A percentile compares a stretch with the other conserved stretches of the same genome.
phyloP scores from a whole-genome alignment of 805 yeast genomes.

The Barnettozyma vustinii region DNA sequence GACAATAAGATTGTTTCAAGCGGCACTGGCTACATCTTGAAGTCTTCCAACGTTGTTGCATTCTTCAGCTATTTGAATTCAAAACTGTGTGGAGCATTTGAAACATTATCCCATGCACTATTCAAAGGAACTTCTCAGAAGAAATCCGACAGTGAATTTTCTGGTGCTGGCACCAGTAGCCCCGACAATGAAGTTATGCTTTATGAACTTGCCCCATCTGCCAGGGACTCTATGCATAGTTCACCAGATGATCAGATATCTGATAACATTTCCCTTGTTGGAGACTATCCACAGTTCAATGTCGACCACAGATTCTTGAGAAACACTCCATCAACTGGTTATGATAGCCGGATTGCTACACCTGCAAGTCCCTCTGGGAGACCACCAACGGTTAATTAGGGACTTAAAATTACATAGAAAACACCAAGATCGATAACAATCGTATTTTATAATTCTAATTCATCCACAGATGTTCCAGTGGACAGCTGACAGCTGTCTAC shows the following conservation, averaged over 20 bases:
- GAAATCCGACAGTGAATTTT: background rate
- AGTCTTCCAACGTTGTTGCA: constrained; percentile 16
- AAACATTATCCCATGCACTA: background rate
- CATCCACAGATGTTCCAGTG: no score
- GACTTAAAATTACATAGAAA: no score
- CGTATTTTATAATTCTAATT: no score
- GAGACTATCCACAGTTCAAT: constrained; percentile 23
- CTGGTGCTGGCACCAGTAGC: background rate
- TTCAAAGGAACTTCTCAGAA: background rate
- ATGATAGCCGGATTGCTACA: constrained; percentile 10
- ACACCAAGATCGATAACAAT: background rate
- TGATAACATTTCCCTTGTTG: constrained; percentile 16
- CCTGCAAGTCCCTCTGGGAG: constrained; percentile 8
- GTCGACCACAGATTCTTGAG: constrained; percentile 23
- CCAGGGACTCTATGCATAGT: constrained; percentile 1
- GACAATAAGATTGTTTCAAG: constrained; percentile 4
- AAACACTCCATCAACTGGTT: constrained; percentile 22
- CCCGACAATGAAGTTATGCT: constrained; percentile 1
- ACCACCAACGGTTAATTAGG: background rate
- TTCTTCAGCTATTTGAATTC: constrained; percentile 11
- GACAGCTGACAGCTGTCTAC: no score
- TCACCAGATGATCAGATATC: constrained; percentile 3
- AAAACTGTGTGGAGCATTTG: background rate
- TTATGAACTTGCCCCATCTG: constrained; percentile 6
- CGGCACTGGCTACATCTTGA: constrained; percentile 15